phyloP scores from a whole-genome alignment of 768 basidiomycete species.

The Filobasidium wieringae region DNA sequence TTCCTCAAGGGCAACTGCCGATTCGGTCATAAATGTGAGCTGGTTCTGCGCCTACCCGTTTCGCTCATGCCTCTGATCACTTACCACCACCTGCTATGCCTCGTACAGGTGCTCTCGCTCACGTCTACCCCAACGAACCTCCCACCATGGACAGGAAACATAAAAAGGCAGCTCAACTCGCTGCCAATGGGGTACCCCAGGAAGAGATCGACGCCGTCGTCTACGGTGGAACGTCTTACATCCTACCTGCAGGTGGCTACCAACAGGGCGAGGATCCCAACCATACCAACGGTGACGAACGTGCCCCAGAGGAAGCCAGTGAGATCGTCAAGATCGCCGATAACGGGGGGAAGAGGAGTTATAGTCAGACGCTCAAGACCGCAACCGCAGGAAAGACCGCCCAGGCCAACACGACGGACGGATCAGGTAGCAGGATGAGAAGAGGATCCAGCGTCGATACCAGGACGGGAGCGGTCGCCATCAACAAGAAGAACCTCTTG shows the following conservation, averaged over 20 bases:
- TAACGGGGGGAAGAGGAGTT: neutral
- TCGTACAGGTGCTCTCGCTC: constrained; percentile 69
- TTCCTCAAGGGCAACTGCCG: constrained; percentile 80
- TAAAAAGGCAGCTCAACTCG: constrained; percentile 46
- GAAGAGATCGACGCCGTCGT: neutral
- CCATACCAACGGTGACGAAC: neutral
- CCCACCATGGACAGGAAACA: constrained; percentile 96
- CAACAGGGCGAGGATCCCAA: neutral
- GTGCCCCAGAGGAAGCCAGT: neutral
- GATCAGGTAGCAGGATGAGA: neutral
- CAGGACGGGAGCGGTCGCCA: neutral
- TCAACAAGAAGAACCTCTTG: neutral
- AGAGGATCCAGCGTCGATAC: neutral
- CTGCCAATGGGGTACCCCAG: neutral
- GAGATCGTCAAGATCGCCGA: neutral
- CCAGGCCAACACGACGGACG: neutral
- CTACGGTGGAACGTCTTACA: neutral
- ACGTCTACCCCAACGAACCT: constrained; percentile 83
- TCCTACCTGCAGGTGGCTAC: neutral
- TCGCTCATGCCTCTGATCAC: constrained; percentile 17
- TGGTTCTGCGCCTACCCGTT: neutral
- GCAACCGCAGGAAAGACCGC: neutral
- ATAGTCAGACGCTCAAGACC: neutral
- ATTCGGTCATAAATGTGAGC: constrained; percentile 48
- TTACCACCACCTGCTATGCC: neutral